Evolutionary conservation across 306 rosid genomes (phyloP).

Genomic region (Prosopis cineraria): DNA sequence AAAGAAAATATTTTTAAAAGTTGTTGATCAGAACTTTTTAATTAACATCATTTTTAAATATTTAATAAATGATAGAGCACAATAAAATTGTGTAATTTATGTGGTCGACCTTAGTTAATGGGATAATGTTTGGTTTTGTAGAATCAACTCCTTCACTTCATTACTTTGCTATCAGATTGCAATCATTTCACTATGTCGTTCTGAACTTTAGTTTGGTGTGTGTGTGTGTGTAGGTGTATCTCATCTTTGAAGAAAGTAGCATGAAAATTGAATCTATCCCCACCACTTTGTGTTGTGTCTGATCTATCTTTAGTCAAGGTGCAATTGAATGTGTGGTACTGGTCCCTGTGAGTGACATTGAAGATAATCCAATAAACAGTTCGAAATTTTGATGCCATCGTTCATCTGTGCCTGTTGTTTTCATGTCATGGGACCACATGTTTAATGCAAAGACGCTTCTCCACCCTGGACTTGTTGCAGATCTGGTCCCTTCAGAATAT

Average conservation of each 20-base stretch:
- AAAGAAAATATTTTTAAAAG: too few species aligned
- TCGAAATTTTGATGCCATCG: constrained; percentile 32
- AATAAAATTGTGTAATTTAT: too few species aligned
- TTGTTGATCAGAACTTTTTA: too few species aligned
- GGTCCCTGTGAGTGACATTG: constrained; percentile 36
- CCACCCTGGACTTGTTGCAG: constrained; percentile 16
- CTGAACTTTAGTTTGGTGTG: neutral
- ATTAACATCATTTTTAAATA: too few species aligned
- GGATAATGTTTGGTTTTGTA: too few species aligned
- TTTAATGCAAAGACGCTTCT: constrained; percentile 28
- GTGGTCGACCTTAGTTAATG: too few species aligned
- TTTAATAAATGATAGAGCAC: too few species aligned
- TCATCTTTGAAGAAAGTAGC: constrained; percentile 24
- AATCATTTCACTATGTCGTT: constrained; percentile 26
- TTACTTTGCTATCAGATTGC: constrained; percentile 28
- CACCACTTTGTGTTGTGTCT: constrained; percentile 32
- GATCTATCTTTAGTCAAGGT: constrained; percentile 36
- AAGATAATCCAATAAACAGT: constrained; percentile 39
- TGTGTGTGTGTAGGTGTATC: neutral
- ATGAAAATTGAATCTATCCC: constrained; percentile 29
- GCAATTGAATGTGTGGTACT: constrained; percentile 35
- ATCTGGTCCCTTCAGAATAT: constrained; percentile 39
- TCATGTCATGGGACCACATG: constrained; percentile 44
- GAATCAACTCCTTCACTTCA: constrained; percentile 28
- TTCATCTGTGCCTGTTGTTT: constrained; percentile 36